Evolutionary conservation across 2,329 filamentous ascomycete species (phyloP).

Genomic region (Dryadomyces quercus-mongolicae): DNA sequence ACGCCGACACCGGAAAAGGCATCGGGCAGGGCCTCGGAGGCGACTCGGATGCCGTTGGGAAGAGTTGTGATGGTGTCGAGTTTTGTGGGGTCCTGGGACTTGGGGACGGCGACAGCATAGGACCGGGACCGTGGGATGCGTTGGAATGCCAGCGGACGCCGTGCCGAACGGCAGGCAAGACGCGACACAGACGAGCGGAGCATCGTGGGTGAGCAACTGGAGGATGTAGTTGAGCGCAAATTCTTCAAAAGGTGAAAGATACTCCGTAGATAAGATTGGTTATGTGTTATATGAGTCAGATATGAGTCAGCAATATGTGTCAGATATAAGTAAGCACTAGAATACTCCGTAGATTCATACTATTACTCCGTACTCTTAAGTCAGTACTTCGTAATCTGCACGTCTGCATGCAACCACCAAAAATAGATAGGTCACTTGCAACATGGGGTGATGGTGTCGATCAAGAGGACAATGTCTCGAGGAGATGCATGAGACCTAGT

Average conservation of each 20-base stretch:
- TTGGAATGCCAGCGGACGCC: not conserved
- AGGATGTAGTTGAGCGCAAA: not conserved
- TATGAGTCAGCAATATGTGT: too few species aligned
- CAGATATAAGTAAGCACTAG: too few species aligned
- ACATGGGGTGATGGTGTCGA: too few species aligned
- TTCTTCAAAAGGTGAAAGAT: too few species aligned
- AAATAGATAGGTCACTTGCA: too few species aligned
- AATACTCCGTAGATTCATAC: too few species aligned
- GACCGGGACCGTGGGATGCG: not conserved
- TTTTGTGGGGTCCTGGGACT: slow-evolving; percentile 62
- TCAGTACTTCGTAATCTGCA: too few species aligned
- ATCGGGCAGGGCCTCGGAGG: slow-evolving; percentile 85
- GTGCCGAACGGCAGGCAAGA: slow-evolving; percentile 4
- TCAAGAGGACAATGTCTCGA: too few species aligned
- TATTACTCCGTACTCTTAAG: too few species aligned
- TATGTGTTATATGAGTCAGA: too few species aligned
- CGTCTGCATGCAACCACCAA: not conserved
- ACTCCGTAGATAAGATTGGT: not conserved
- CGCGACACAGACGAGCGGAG: slow-evolving; percentile 9
- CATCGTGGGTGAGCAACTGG: slow-evolving; percentile 4
- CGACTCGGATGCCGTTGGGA: slow-evolving; percentile 85
- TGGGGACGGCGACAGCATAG: slow-evolving; percentile 4
- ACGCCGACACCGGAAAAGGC: slow-evolving; percentile 93
- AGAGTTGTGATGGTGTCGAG: slow-evolving; percentile 81
- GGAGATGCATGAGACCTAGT: too few species aligned